Evolutionary conservation across 2,329 filamentous ascomycete genomes (phyloP).

Genomic region (Cladosporium sp.): DNA sequence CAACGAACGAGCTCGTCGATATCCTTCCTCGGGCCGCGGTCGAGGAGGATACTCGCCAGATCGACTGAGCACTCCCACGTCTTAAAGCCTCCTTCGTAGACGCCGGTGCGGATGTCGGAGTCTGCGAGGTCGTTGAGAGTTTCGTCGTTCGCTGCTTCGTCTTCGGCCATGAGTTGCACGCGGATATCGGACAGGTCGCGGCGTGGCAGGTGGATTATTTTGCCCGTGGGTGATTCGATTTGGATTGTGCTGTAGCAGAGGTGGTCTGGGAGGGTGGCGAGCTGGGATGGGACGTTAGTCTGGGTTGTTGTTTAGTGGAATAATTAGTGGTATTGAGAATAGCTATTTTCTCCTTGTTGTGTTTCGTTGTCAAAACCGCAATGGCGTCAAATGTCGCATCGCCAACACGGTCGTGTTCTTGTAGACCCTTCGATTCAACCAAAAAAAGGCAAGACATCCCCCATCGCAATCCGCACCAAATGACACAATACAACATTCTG

Average conservation of each 20-base stretch:
- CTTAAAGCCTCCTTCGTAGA: slow-evolving; percentile 86
- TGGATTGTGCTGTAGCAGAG: slow-evolving; percentile 63
- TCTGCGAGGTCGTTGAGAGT: slow-evolving; percentile 60
- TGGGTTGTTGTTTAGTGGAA: background rate
- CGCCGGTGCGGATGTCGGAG: slow-evolving; percentile 73
- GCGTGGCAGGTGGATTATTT: slow-evolving; percentile 57
- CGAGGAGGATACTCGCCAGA: slow-evolving; percentile 61
- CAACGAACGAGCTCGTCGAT: slow-evolving; percentile 47
- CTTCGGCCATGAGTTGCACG: slow-evolving; percentile 73
- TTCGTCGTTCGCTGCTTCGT: slow-evolving; percentile 38
- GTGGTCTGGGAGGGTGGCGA: slow-evolving; percentile 63
- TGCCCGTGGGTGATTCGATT: slow-evolving; percentile 57
- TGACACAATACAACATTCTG: too few relatives aligned
- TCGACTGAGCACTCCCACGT: slow-evolving; percentile 86
- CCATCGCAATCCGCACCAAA: too few relatives aligned
- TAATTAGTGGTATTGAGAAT: too few relatives aligned
- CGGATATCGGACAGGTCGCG: slow-evolving; percentile 79
- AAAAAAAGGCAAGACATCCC: too few relatives aligned
- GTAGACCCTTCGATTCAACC: too few relatives aligned
- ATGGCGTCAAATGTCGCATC: too few relatives aligned
- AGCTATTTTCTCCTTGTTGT: too few relatives aligned
- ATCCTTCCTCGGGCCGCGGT: slow-evolving; percentile 46
- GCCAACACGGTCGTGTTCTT: too few relatives aligned
- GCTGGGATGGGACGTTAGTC: slow-evolving; percentile 34
- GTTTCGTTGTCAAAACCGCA: too few relatives aligned